Evolutionary conservation across 352 stramenopile genomes (phyloP).

Genomic region (Hyaloperonospora brassicae): DNA sequence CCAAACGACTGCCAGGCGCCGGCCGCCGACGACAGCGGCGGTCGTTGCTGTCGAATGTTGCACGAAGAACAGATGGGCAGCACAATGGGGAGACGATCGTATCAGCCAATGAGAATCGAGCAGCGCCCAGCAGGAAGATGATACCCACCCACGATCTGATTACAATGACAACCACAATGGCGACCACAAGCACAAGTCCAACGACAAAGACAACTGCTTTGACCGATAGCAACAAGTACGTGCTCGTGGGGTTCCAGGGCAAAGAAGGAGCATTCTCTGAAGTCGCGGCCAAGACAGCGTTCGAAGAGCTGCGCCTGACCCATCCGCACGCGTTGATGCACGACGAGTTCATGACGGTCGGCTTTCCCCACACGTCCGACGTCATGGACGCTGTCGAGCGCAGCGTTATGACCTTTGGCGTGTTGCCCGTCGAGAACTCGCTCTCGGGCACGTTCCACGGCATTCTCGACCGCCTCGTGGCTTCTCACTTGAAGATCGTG

Average conservation of each 20-base stretch:
- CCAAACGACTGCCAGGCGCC: constrained; percentile 50
- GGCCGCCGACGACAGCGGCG: constrained; percentile 19
- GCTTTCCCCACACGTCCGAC: constrained; percentile 44
- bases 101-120: constrained; percentile 6
- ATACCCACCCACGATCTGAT: constrained; percentile 4
- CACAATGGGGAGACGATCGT: not conserved
- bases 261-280: constrained; percentile 70
- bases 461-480: constrained; percentile 57
- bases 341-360: constrained; percentile 50
- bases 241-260: constrained; percentile 62
- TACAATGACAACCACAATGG: not conserved
- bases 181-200: too few species aligned
- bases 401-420: constrained; percentile 49
- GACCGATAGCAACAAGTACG: constrained; percentile 14
- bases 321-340: constrained; percentile 27
- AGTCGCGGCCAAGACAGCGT: constrained; percentile 43
- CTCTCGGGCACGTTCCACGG: constrained; percentile 68
- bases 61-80: constrained; percentile 5
- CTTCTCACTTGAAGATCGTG: constrained; percentile 60
- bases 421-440: constrained; percentile 66
- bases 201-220: too few species aligned
- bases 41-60: constrained; percentile 9
- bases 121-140: constrained; percentile 1
- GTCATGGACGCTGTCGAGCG: constrained; percentile 52
- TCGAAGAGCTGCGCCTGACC: constrained; percentile 48